Evolutionary conservation across 495 filamentous ascomycete species (phyloP), one percentile per base, ranked within the genome.

Genomic region (Aspergillus asperescens): DNA sequence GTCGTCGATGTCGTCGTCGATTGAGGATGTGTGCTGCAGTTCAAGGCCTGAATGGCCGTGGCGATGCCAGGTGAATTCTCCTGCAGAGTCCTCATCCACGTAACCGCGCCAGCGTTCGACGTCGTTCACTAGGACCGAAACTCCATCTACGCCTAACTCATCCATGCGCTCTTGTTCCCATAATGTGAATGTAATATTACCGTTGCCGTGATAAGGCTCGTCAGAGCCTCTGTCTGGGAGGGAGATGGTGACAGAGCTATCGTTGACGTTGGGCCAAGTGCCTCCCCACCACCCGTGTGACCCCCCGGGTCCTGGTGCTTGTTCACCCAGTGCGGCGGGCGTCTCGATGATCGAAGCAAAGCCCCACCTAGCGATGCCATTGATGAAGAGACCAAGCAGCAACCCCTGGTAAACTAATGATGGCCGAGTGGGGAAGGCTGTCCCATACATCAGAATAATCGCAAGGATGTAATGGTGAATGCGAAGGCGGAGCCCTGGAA

Each of bases 391-490:
- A 12, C 92, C 92, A 6, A 97, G 64, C 1, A 97, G 71, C n/a
- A 97, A 67, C 3, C 92, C 92, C 60, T 95, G 90, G 54, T 88
- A 95, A 7, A 93, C 65, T 12, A 96, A 66, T 0, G 81, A 83
- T 0, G 86, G 84, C 0, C 92, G 79, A 3, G 86, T 96, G 49
- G 92, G 89, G 43, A 95, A 79, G 35, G 82, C 81, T 0, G 91
- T 95, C 0, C 89, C 89, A 0, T 88, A 90, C 12, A 95, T 81
- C 0, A 97, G 78, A 1, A 96, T 72, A 23, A 87, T 77, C 9
- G 87, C 90, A 12, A 98, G 78, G 57, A 98, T 86, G 58, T 98
- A 98, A 62, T 98, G 93, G 60, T 97, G 94, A 50, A 97, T 90
- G 9, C 93, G 80, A 42, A 98, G 79, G 41, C 80, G 85, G n/a